Evolutionary conservation across 2,329 filamentous ascomycete genomes (phyloP).

Genomic region (Verticillium alfalfae): DNA sequence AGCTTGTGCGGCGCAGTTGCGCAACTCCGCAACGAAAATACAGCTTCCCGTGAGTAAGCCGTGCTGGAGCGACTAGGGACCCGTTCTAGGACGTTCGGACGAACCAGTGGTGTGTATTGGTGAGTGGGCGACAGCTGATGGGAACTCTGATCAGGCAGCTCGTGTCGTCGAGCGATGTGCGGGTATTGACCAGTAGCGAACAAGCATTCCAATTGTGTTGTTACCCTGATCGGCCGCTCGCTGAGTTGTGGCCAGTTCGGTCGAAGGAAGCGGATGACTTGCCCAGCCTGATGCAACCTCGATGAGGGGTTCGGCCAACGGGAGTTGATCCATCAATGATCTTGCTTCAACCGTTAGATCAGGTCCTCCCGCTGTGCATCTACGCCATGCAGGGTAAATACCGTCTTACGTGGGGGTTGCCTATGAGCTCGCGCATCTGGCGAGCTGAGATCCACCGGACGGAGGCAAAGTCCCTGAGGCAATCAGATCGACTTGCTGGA

Average conservation of each 20-base stretch:
- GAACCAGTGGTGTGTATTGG: too few relatives aligned
- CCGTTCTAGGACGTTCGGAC: too few relatives aligned
- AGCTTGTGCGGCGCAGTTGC: too few relatives aligned
- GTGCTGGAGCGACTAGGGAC: too few relatives aligned
- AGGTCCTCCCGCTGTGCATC: not conserved
- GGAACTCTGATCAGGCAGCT: too few relatives aligned
- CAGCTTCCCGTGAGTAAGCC: too few relatives aligned
- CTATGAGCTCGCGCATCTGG: too few relatives aligned
- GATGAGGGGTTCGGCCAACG: not conserved
- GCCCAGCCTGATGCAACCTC: not conserved
- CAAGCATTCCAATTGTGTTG: not conserved
- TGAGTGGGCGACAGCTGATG: too few relatives aligned
- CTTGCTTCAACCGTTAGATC: not conserved
- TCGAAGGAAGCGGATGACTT: not conserved
- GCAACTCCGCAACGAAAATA: too few relatives aligned
- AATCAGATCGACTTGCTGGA: not conserved
- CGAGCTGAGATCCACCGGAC: too few relatives aligned
- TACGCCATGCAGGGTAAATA: not conserved
- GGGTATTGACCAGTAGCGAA: too few relatives aligned
- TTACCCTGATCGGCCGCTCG: not conserved
- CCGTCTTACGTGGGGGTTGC: not conserved
- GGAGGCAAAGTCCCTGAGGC: not conserved
- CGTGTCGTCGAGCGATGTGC: too few relatives aligned
- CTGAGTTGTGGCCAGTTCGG: not conserved
- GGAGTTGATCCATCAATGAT: not conserved